Base-by-base conservation (phyloP, 495 filamentous ascomycete genomes). In the Acidiella bohemica region DNA sequence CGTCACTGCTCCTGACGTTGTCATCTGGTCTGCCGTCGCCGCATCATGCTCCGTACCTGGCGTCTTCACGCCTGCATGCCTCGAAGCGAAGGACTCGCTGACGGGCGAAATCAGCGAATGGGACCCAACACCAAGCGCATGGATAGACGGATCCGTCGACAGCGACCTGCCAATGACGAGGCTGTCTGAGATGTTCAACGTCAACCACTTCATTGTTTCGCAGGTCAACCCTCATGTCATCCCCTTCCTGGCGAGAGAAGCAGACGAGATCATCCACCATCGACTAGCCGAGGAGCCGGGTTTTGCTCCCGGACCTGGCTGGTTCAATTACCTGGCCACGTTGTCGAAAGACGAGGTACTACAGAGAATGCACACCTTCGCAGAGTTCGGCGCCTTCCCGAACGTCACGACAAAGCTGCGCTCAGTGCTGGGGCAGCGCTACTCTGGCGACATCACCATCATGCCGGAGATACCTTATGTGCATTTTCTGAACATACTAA, bases 181-280 rank as follows among this genome's bases (percentile, higher is more conserved):
- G 8, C 66, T 96, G 9, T 78, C 86, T 0, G 87, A 94, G 50
- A 88, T 94, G 81, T 93, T 94, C 62, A 93, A 94, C 53, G 86
- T 94, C 60, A 96, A 94, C 54, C 86, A 94, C 54, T 94, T 93
- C 55, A 94, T 96, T 53, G 88, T 94, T 22, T 93, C 86, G 0
- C 88, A 96, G 54, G 84, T 92, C 32, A 95, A 94, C 53, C 88
- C 88, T 1, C 88, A 95, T 50, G 81, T 95, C 21, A 77, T 92
- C 0, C 86, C 87, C 5, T 93, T 96, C 46, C 65, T 94, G 13
- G 60, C 32, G 13, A 30, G 34, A 21, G 42, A 50, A 14, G 42
- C 41, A n/a, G 41, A 44, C 27, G 34, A 39, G 10, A n/a, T n/a
- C n/a, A n/a, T n/a, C n/a, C n/a, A n/a, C n/a, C n/a, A n/a, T n/a